Base-by-base conservation (phyloP, 495 filamentous ascomycete genomes). In the Immersiella caudata region DNA sequence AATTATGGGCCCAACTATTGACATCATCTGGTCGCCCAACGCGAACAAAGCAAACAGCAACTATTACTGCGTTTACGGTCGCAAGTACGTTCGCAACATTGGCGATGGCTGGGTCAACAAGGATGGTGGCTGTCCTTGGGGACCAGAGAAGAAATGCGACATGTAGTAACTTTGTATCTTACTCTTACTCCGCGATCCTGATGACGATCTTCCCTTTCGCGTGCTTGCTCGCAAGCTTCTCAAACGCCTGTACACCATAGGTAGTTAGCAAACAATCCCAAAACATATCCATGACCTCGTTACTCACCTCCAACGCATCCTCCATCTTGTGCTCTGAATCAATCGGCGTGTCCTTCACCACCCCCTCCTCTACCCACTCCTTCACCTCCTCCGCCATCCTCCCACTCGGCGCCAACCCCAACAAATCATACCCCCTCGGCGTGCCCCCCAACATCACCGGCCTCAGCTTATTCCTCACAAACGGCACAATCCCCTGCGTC, bases 241-340 rank as follows among this genome's bases (percentile, higher is more conserved):
- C 74, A 49, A 72, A 80, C 11, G 73, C 79, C 62, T 71, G 11
- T 1, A 22, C 62, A 18, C 36, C 25, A n/a, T n/a, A n/a, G n/a
- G n/a, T n/a, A n/a, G 33, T 70, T 29, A 63, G 59, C 46, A 26
- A 60, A 27, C 29, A n/a, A 22, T 56, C 62, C 6, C 12, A 14
- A 18, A 49, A 46, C 36, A 24, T 4, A 18, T 36, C 8, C 20
- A 5, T 16, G 2, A 12, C 9, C 14, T 18, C 0, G 69, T 25
- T 3, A 67, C 80, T 33, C 72, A 75, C 73, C 73, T 72, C 9
- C 12, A 68, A 61, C 16, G 22, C 59, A 27, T 72, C 75, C 68
- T 79, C 74, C 73, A 82, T 77, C 11, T 61, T 22, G 59, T 70
- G 82, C 20, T 78, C 75, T 9, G 75, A 79, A 54, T 82, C 80